A percentile compares a stretch with the other conserved stretches of the same genome.
These are phyloP conservation scores for Lactarius pseudohatsudake DNA, from an alignment of 768 basidiomycete species.

Conservation along the genomic window DNA sequence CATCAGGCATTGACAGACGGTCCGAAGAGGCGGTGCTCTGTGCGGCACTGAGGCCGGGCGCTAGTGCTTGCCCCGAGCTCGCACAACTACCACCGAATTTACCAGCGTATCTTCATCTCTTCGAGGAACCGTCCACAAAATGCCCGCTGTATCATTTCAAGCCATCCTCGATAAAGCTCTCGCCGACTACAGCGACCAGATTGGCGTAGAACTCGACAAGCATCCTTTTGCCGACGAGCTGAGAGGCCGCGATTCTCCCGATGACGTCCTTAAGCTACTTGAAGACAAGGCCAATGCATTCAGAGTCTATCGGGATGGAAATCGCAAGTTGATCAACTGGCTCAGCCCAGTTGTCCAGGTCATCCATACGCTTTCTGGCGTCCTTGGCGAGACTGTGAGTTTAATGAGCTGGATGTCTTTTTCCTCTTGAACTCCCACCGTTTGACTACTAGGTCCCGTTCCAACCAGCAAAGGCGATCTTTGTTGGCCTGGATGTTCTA, in stretches of 20 bases:
- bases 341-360: neutral
- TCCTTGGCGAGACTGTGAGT: neutral
- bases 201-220: neutral
- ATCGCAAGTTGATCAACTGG: neutral
- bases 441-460: neutral
- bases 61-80: neutral
- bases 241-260: neutral
- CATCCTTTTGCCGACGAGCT: slow-evolving; percentile 2
- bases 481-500: slow-evolving; percentile 4
- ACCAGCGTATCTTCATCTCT: neutral
- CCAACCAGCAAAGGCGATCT: neutral
- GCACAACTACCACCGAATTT: neutral
- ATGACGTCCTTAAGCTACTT: neutral
- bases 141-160: neutral
- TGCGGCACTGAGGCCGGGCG: neutral
- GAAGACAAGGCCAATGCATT: neutral
- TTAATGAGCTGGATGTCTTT: neutral
- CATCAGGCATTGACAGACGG: too few species aligned
- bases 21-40: too few species aligned
- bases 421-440: neutral
- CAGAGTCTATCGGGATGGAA: neutral
- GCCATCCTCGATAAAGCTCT: slow-evolving; percentile 2
- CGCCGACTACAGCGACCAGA: neutral
- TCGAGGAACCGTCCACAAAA: neutral
- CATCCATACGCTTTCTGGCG: neutral